Percentiles rank a stretch among this genome's conserved stretches.
Conservation (phyloP, 2,329 filamentous ascomycete genomes). For the Helotiales sp. region DNA sequence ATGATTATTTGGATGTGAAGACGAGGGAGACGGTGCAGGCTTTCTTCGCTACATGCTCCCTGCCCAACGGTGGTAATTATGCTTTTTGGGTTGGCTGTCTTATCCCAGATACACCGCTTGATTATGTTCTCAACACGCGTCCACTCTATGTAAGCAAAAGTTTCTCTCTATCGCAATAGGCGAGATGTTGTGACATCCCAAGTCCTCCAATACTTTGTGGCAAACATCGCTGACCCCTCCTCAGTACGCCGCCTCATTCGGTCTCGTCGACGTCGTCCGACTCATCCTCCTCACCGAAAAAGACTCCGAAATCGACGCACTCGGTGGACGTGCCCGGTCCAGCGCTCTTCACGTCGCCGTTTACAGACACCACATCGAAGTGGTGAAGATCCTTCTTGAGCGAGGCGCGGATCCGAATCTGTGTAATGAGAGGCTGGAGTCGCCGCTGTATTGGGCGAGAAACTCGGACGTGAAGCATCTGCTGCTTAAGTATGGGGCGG, state of each 20-base stretch:
- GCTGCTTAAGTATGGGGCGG: slow-evolving; percentile 30
- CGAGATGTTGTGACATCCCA: too few species aligned
- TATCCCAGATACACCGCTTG: slow-evolving; percentile 19
- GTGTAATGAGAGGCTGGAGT: slow-evolving; percentile 21
- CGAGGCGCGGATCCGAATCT: slow-evolving; percentile 31
- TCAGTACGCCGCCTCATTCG: slow-evolving; percentile 33
- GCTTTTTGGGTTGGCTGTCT: slow-evolving; percentile 32
- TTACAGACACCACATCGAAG: slow-evolving; percentile 28
- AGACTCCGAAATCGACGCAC: slow-evolving; percentile 28
- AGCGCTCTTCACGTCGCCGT: slow-evolving; percentile 33
- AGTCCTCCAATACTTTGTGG: not conserved
- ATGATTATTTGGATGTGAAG: slow-evolving; percentile 15
- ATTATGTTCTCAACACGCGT: slow-evolving; percentile 21
- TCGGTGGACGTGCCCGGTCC: slow-evolving; percentile 29
- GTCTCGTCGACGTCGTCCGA: slow-evolving; percentile 28
- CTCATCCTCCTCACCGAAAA: slow-evolving; percentile 27
- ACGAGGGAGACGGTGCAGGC: slow-evolving; percentile 24
- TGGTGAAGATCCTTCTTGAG: slow-evolving; percentile 31
- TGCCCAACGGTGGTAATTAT: slow-evolving; percentile 29
- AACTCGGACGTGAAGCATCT: slow-evolving; percentile 24
- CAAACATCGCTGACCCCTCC: not conserved
- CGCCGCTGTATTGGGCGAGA: slow-evolving; percentile 30
- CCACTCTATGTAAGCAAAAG: slow-evolving; percentile 25
- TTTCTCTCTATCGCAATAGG: not conserved
- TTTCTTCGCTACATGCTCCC: slow-evolving; percentile 30